Evolutionary conservation across 768 basidiomycete genomes (phyloP).

Genomic region (Trametes cinnabarina): DNA sequence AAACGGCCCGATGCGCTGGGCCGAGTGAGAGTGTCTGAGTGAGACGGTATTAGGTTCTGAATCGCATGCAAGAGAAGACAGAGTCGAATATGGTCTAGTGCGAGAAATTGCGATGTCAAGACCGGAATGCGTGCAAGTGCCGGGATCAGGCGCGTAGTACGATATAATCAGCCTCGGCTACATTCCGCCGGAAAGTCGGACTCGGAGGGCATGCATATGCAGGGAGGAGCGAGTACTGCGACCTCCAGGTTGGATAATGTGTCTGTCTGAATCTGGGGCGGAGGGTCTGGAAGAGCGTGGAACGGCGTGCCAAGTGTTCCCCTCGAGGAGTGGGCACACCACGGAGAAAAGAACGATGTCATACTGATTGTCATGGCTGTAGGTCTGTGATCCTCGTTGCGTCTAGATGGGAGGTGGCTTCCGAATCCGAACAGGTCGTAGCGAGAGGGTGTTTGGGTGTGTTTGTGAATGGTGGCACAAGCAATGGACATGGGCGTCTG

Average conservation of each 20-base stretch:
- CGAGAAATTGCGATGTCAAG: neutral
- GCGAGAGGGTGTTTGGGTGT: slow-evolving; percentile 17
- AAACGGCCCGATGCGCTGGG: too few relatives aligned
- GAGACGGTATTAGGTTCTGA: neutral
- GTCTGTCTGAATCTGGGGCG: too few relatives aligned
- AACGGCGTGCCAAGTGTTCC: neutral
- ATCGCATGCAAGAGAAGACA: neutral
- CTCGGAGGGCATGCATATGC: too few relatives aligned
- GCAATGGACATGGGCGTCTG: slow-evolving; percentile 4
- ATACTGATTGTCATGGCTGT: neutral
- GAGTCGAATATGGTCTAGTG: slow-evolving; percentile 5
- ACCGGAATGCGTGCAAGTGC: neutral
- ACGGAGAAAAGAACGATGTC: neutral
- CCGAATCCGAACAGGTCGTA: neutral
- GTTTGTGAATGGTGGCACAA: slow-evolving; percentile 18
- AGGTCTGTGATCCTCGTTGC: neutral
- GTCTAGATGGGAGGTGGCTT: neutral
- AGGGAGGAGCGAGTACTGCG: neutral
- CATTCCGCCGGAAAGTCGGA: neutral
- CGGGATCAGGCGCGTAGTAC: neutral
- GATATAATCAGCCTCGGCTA: slow-evolving; percentile 3
- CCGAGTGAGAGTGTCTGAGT: neutral
- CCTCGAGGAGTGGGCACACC: neutral
- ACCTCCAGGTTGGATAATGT: too few relatives aligned
- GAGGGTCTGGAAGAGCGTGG: neutral